Evolutionary conservation across 2,329 filamentous ascomycete genomes (phyloP), one percentile per base, ranked within the genome.

Genomic region (Neobulgaria alba): DNA sequence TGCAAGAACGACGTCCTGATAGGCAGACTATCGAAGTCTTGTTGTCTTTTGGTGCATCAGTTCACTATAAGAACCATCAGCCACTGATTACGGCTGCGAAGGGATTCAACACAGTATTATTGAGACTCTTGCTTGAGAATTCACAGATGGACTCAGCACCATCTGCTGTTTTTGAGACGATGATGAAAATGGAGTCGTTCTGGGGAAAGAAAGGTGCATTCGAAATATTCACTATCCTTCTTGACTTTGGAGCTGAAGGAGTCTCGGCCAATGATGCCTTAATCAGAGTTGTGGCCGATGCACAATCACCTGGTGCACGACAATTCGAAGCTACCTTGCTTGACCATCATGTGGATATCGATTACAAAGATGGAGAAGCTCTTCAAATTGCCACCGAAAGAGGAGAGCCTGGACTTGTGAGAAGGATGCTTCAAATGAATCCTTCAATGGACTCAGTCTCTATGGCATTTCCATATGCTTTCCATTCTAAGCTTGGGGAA

Each of bases 381-480:
- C 38, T 53, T 8, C 41, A 49, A 36, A 36, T 48, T 18, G 44
- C 48, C 58, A 71, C 76, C 1, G 67, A 67, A 1, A 67, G 65
- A 32, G 73, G 68, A 5, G 67, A 75, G 36, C 55, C 63, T 4
- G 61, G 63, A 10, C 66, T 79, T 47, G 68, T 75, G 2, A 61
- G 58, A 35, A 61, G 66, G 34, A 62, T 82, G 16, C 61, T 81
- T 4, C 57, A 63, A 3, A 64, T 69, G 39, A 65, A 66, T 7
- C 73, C 77, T 0, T 67, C 65, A 3, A 63, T 68, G 2, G 63
- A 67, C 33, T 64, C 73, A 0, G 57, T 81, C 1, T 69, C 68
- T 0, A 59, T 66, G 42, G 73, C 73, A 0, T 82, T 39, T n/a
- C 71, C 73, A 15, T 67, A 65, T 23, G 67, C 82, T 2, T 73